Percentiles rank a stretch among this genome's conserved stretches.
These are phyloP conservation scores for Clathrospora elynae DNA, from an alignment of 2,329 filamentous ascomycete species.

Conservation along the genomic window DNA sequence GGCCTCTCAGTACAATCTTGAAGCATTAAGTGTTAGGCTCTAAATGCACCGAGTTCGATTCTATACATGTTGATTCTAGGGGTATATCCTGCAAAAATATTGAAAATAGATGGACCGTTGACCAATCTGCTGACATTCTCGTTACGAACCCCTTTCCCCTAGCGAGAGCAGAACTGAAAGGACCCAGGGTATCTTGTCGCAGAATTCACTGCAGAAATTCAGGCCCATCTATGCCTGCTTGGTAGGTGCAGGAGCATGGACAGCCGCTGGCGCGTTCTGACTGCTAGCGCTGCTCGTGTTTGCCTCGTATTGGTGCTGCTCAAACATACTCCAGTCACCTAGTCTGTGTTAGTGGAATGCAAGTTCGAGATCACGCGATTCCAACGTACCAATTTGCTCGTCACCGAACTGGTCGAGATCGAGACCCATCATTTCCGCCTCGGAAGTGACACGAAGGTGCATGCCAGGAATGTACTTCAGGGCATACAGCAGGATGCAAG, in stretches of 20 bases:
- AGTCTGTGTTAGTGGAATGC: not conserved
- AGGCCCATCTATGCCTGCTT: conserved; percentile 15
- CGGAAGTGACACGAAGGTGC: conserved; percentile 60
- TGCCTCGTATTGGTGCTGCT: conserved; percentile 33
- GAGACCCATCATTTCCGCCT: conserved; percentile 61
- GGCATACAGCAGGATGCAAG: conserved; percentile 57
- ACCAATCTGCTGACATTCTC: too few species aligned
- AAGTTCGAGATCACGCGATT: not conserved
- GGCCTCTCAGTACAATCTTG: too few species aligned
- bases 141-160: too few species aligned
- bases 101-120: too few species aligned
- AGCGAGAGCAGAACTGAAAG: too few species aligned
- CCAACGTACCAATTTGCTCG: conserved; percentile 57
- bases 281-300: conserved; percentile 34
- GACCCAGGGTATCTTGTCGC: too few species aligned
- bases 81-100: too few species aligned
- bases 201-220: too few species aligned
- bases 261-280: conserved; percentile 14
- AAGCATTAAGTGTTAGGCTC: too few species aligned
- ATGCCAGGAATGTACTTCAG: conserved; percentile 62
- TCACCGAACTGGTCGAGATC: conserved; percentile 63
- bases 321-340: conserved; percentile 52
- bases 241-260: not conserved
- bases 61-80: too few species aligned
- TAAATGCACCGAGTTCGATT: too few species aligned